These are phyloP conservation scores for Coemansia sp. DNA, from an alignment of 192 early-diverging fungal genomes.

Conservation along the genomic window DNA sequence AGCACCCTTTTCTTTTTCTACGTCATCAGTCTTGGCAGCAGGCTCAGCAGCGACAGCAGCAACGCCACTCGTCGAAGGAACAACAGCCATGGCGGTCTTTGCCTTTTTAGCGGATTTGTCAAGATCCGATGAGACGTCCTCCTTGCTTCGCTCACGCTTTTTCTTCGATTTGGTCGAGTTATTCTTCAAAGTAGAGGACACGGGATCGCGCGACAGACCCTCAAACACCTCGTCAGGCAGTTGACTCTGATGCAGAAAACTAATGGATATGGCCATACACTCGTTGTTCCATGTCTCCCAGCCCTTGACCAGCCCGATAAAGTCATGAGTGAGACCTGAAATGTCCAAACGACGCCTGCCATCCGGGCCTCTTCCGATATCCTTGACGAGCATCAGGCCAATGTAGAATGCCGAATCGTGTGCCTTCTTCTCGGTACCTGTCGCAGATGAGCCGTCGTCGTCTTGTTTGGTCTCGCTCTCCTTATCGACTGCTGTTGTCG, in stretches of 20 bases:
- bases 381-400: slow-evolving; percentile 71
- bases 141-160: background rate
- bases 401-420: slow-evolving; percentile 89
- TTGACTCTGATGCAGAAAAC: slow-evolving; percentile 43
- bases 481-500: background rate
- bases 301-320: slow-evolving; percentile 74
- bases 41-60: slow-evolving; percentile 10
- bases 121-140: background rate
- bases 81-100: slow-evolving; percentile 22
- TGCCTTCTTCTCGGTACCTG: slow-evolving; percentile 38
- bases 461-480: background rate
- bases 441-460: slow-evolving; percentile 14
- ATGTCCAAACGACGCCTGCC: slow-evolving; percentile 74
- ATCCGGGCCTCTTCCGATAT: slow-evolving; percentile 45
- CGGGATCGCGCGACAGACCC: slow-evolving; percentile 31
- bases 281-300: slow-evolving; percentile 33
- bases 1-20: background rate
- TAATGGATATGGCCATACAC: slow-evolving; percentile 38
- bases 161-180: slow-evolving; percentile 4
- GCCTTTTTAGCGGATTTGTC: slow-evolving; percentile 29
- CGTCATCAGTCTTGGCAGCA: background rate
- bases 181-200: slow-evolving; percentile 20
- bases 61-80: slow-evolving; percentile 50
- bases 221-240: slow-evolving; percentile 51
- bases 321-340: slow-evolving; percentile 78